Evolutionary conservation across 2,329 filamentous ascomycete species (phyloP).

Genomic region (Colletotrichum neosansevieriae): DNA sequence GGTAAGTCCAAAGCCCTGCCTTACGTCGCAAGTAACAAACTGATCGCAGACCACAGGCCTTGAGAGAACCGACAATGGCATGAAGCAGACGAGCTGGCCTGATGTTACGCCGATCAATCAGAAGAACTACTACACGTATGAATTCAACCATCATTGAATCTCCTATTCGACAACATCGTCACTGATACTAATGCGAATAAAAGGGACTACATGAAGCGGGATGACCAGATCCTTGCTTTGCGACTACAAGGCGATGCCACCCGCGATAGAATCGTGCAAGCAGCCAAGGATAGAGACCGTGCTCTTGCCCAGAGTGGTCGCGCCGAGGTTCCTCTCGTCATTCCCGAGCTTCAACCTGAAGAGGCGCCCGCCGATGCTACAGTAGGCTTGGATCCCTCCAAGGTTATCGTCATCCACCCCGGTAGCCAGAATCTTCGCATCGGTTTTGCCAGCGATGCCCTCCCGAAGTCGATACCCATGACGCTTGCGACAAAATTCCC

Average conservation of each 20-base stretch:
- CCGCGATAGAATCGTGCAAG: conserved; percentile 85
- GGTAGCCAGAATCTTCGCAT: conserved; percentile 96
- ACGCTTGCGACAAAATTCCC: conserved; percentile 84
- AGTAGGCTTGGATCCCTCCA: conserved; percentile 79
- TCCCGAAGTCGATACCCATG: conserved; percentile 96
- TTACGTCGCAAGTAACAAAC: not conserved
- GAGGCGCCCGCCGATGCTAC: conserved; percentile 68
- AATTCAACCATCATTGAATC: too few relatives aligned
- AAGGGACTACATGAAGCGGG: conserved; percentile 97
- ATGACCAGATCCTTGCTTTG: conserved; percentile 93
- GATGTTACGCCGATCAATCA: conserved; percentile 95
- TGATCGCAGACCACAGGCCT: conserved; percentile 71
- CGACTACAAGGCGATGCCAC: conserved; percentile 90
- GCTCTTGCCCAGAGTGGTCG: conserved; percentile 81
- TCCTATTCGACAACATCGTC: conserved; percentile 13
- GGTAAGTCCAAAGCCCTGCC: conserved; percentile 55
- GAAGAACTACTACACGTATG: conserved; percentile 98
- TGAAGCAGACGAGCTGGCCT: conserved; percentile 95
- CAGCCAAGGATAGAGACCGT: conserved; percentile 88
- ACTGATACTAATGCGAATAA: conserved; percentile 43
- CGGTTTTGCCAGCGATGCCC: conserved; percentile 92
- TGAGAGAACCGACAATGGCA: conserved; percentile 97
- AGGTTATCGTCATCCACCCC: conserved; percentile 93
- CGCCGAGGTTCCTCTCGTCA: conserved; percentile 71
- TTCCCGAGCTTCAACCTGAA: conserved; percentile 70